A percentile compares a stretch with the other conserved stretches of the same genome.
Evolutionary conservation across 805 yeast species (phyloP).

Genomic region (Wickerhamiella domercqiae): DNA sequence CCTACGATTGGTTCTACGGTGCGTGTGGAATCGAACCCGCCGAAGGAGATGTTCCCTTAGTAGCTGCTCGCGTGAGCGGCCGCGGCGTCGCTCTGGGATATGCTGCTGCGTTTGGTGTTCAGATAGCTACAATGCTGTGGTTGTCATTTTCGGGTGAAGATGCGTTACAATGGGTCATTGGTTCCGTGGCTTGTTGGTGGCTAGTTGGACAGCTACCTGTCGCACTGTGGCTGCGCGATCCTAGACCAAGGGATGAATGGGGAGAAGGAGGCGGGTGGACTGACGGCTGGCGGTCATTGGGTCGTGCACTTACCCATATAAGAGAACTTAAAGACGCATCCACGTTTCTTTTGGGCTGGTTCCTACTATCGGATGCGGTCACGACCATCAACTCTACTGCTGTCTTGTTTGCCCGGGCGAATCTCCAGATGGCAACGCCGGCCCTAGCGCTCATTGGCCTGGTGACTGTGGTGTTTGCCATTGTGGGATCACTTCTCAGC

Average conservation of each 20-base stretch:
- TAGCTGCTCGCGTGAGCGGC: slow-evolving; percentile 26
- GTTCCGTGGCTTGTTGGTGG: slow-evolving; percentile 69
- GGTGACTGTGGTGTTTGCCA: slow-evolving; percentile 51
- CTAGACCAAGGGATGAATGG: slow-evolving; percentile 2
- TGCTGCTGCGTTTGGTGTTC: slow-evolving; percentile 52
- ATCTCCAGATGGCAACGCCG: slow-evolving; percentile 52
- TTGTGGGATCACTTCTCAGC: slow-evolving; percentile 44
- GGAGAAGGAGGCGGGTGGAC: slow-evolving; percentile 7
- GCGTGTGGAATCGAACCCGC: slow-evolving; percentile 5
- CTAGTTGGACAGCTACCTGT: slow-evolving; percentile 52
- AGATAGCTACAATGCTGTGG: slow-evolving; percentile 38
- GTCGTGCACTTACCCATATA: slow-evolving; percentile 42
- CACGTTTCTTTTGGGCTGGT: slow-evolving; percentile 60
- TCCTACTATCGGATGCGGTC: slow-evolving; percentile 55
- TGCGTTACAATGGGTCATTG: slow-evolving; percentile 39
- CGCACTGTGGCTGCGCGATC: slow-evolving; percentile 30
- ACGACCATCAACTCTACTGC: slow-evolving; percentile 74
- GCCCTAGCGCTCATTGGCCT: slow-evolving; percentile 51
- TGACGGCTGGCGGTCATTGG: slow-evolving; percentile 49
- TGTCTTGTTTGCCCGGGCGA: slow-evolving; percentile 56
- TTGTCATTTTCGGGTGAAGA: slow-evolving; percentile 9
- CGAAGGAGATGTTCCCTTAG: neutral
- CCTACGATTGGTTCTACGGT: slow-evolving; percentile 13
- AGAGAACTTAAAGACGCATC: slow-evolving; percentile 46
- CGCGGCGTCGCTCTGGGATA: slow-evolving; percentile 60